Base-by-base conservation (phyloP, 768 basidiomycete species). In the Tulasnella sp. region DNA sequence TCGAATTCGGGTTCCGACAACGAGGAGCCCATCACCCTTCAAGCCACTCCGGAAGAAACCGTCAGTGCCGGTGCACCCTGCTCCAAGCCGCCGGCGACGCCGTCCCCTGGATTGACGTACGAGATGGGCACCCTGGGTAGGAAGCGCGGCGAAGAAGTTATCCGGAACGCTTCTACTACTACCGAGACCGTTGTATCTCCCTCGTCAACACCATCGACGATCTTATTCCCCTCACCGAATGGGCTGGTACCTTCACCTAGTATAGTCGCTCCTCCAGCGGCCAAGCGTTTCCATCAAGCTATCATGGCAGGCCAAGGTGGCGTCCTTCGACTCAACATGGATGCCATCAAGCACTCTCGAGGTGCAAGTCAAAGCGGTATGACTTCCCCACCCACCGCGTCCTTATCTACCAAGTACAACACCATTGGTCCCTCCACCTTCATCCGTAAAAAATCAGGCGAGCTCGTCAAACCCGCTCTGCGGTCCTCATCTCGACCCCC, bases 391-490 rank as follows among this genome's bases (percentile, higher is more conserved):
- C 5, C 53, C 19, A n/a, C 53, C 32, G 60, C 52, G 13, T 41
- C 47, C 3, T 34, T 42, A 7, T 21, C 24, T 26, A 23, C 34
- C 10, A 50, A 59, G n/a, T 51, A 26, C 44, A 51, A 48, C 44
- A 62, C 54, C 54, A n/a, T 55, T 27, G 56, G 56, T 9, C 61
- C 48, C n/a, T 47, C 56, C 1, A 73, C 76, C 53, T 74, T 86
- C 54, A 75, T 90, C 32, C 82, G 92, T 62, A 97, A 97, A 72
- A 97, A 96, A 73, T 90, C 89, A 13, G 94, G 95, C 38, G 88
- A 96, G 72, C 83, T 88, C 3, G 82, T 98, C 67, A 93, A 91
- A 71, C 84, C 91, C 2, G 91, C 93, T 2, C 78, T 97, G 64
- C 75, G 80, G 4, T 41, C 26, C 19, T 45, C 61, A 10, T 15